phyloP scores from a whole-genome alignment of 371 early-diverging fungal genomes.

The Phascolomyces articulosus region DNA sequence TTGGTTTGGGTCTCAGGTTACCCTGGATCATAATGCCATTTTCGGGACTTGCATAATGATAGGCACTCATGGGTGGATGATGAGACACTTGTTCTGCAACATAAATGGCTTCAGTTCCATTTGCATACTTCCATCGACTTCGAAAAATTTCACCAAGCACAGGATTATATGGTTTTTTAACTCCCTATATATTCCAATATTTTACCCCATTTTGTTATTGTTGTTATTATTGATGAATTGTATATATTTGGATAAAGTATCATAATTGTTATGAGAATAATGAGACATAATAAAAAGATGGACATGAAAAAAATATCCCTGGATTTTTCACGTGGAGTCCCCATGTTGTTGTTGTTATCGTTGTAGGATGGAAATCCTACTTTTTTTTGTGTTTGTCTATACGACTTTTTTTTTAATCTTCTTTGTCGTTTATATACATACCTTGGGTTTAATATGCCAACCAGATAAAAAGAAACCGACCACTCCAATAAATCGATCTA shows the following conservation, averaged over 20 bases:
- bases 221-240: too few species aligned
- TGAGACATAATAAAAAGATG: background rate
- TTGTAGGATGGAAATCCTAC: too few species aligned
- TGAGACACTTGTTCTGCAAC: constrained; percentile 97
- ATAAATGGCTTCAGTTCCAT: constrained; percentile 78
- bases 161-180: constrained; percentile 97
- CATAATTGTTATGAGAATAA: background rate
- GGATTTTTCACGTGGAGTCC: constrained; percentile 2
- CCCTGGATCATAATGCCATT: constrained; percentile 82
- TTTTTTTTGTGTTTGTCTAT: too few species aligned
- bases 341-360: background rate
- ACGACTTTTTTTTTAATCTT: too few species aligned
- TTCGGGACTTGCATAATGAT: constrained; percentile 84
- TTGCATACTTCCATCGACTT: constrained; percentile 72
- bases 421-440: constrained; percentile 39
- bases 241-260: too few species aligned
- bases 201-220: too few species aligned
- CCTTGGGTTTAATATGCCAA: constrained; percentile 96
- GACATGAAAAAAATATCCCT: background rate
- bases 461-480: constrained; percentile 93
- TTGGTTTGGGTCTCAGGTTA: constrained; percentile 85
- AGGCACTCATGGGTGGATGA: constrained; percentile 94
- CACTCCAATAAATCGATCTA: constrained; percentile 86
- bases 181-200: constrained; percentile 87
- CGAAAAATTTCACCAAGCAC: constrained; percentile 94